These are phyloP conservation scores for Gossypium turneri DNA, from an alignment of 345 rosid species.

Conservation along the genomic window DNA sequence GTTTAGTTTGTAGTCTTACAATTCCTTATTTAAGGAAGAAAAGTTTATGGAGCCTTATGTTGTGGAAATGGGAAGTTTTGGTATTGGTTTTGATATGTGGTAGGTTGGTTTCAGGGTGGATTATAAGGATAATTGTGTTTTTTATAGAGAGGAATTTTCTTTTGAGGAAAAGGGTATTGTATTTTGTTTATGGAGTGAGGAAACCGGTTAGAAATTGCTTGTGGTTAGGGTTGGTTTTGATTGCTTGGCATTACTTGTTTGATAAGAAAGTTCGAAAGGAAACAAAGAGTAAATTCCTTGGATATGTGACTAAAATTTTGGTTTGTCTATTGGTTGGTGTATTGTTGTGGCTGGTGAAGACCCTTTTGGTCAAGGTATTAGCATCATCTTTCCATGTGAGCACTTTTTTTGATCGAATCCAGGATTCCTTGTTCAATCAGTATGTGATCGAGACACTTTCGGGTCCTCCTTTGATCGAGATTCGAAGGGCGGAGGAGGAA, in stretches of 20 bases:
- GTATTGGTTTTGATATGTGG: conserved; percentile 76
- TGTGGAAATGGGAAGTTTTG: conserved; percentile 92
- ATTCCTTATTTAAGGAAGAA: conserved; percentile 31
- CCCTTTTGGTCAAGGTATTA: conserved; percentile 73
- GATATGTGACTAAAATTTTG: conserved; percentile 57
- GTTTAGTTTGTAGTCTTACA: conserved; percentile 48
- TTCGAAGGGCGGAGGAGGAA: conserved; percentile 44
- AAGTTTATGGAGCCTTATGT: conserved; percentile 42
- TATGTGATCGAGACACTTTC: conserved; percentile 72
- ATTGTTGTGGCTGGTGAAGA: conserved; percentile 73
- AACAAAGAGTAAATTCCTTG: conserved; percentile 25
- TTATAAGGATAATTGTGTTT: conserved; percentile 56
- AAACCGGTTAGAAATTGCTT: conserved; percentile 78
- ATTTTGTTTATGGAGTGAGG: conserved; percentile 77
- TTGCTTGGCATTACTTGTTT: conserved; percentile 74
- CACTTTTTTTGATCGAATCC: conserved; percentile 88
- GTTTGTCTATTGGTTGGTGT: conserved; percentile 64
- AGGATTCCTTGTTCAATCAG: conserved; percentile 72
- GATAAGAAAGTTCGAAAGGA: conserved; percentile 58
- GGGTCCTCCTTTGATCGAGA: conserved; percentile 62
- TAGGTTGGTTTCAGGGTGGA: conserved; percentile 83
- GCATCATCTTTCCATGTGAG: conserved; percentile 90
- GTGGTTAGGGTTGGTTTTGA: conserved; percentile 77
- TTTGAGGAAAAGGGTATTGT: conserved; percentile 66
- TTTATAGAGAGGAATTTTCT: conserved; percentile 71